Conservation (phyloP, 495 filamentous ascomycete species). For the Trichoderma reesei region DNA sequence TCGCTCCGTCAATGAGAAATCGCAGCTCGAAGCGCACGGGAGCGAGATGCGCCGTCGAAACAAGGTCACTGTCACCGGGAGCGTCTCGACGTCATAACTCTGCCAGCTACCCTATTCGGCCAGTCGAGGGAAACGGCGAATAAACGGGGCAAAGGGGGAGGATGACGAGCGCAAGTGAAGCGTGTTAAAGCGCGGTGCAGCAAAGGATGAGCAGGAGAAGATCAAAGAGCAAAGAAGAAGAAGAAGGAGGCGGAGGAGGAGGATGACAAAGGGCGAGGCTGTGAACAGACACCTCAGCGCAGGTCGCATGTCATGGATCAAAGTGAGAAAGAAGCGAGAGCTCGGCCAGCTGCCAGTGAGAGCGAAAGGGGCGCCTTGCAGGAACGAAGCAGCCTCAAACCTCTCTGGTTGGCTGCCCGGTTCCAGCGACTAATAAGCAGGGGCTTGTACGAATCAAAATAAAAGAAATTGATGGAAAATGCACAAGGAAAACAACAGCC, state of each 20-base stretch:
- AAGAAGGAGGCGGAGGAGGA: not conserved
- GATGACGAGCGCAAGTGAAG: not conserved
- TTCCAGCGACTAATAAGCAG: not conserved
- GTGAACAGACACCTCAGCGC: not conserved
- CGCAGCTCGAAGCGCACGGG: not conserved
- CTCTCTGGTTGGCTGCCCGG: not conserved
- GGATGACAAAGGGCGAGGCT: not conserved
- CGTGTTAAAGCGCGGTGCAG: not conserved
- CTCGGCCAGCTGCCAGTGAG: no score
- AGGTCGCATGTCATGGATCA: not conserved
- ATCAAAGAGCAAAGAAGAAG: not conserved
- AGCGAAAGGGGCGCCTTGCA: constrained; percentile 1
- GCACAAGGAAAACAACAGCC: not conserved
- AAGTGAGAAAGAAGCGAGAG: not conserved
- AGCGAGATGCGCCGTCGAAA: not conserved
- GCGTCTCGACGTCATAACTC: constrained; percentile 1
- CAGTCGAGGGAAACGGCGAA: not conserved
- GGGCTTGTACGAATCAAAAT: no score
- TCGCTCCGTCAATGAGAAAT: not conserved
- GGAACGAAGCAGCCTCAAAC: not conserved
- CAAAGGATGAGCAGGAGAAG: not conserved
- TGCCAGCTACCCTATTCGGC: not conserved
- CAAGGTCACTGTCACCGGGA: not conserved
- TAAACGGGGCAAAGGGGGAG: not conserved
- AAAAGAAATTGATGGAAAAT: not conserved